phyloP scores from a whole-genome alignment of 352 stramenopile genomes.

The Phytophthora melonis region DNA sequence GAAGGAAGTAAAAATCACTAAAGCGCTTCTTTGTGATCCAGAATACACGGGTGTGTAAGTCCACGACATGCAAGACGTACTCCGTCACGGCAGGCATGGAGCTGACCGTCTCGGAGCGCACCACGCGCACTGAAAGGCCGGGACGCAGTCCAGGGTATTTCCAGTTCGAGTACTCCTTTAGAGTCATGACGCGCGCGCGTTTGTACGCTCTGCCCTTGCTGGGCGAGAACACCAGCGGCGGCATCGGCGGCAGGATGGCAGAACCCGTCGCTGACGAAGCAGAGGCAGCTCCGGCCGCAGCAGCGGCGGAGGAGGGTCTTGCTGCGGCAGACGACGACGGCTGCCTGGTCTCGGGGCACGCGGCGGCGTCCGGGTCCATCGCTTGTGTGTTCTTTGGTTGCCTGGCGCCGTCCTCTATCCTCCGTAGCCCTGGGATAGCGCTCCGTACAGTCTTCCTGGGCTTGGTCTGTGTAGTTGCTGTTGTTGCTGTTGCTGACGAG shows the following conservation, averaged over 20 bases:
- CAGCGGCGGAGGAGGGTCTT: conserved; percentile 3
- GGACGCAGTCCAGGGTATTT: conserved; percentile 61
- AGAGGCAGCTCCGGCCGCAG: conserved; percentile 19
- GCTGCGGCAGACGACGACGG: conserved; percentile 9
- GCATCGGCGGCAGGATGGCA: conserved; percentile 59
- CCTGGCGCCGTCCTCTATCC: conserved; percentile 35
- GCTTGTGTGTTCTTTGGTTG: conserved; percentile 13
- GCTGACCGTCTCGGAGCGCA: conserved; percentile 64
- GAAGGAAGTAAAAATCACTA: conserved; percentile 74
- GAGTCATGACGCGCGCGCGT: conserved; percentile 50
- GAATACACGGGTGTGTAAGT: conserved; percentile 85
- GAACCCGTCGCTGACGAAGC: conserved; percentile 23
- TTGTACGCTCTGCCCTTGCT: conserved; percentile 46
- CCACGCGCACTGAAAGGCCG: conserved; percentile 74
- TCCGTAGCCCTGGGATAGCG: conserved; percentile 26
- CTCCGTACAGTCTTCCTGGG: conserved; percentile 27
- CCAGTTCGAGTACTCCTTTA: conserved; percentile 69
- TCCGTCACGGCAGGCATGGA: conserved; percentile 72
- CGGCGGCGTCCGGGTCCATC: conserved; percentile 37
- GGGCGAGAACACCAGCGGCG: conserved; percentile 63
- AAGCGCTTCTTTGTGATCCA: conserved; percentile 88
- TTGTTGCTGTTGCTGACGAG: not conserved
- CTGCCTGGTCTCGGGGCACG: conserved; percentile 36
- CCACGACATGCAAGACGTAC: conserved; percentile 80
- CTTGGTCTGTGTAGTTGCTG: conserved; percentile 20